These are phyloP conservation scores for Candida peoriensis DNA, from an alignment of 805 yeast genomes.

Conservation along the genomic window DNA sequence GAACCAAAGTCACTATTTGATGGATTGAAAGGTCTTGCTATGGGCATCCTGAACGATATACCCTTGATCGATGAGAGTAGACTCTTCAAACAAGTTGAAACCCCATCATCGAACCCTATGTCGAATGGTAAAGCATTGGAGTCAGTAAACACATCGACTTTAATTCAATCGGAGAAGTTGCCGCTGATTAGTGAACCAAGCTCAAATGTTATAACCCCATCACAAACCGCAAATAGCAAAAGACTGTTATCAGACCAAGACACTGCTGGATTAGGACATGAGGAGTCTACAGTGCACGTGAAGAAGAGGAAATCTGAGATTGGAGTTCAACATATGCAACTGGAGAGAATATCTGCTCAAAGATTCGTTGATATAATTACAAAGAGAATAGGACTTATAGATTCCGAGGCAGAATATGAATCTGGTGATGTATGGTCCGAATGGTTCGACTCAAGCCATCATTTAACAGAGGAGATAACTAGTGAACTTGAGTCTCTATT, in stretches of 20 bases:
- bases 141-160: too few relatives aligned
- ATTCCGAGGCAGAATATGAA: constrained; percentile 24
- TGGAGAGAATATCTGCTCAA: constrained; percentile 10
- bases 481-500: constrained; percentile 20
- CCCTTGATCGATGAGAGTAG: too few relatives aligned
- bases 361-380: constrained; percentile 9
- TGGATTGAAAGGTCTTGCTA: too few relatives aligned
- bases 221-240: neutral
- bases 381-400: constrained; percentile 17
- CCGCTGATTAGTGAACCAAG: neutral
- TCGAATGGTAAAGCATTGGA: too few relatives aligned
- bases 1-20: too few relatives aligned
- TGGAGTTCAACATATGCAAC: constrained; percentile 12
- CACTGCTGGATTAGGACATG: too few relatives aligned
- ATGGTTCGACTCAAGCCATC: constrained; percentile 15
- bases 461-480: constrained; percentile 18
- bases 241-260: too few relatives aligned
- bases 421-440: constrained; percentile 23
- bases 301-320: constrained; percentile 18
- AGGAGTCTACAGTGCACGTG: neutral
- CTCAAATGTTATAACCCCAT: neutral
- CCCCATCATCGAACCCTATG: too few relatives aligned
- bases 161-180: too few relatives aligned
- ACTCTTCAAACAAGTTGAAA: too few relatives aligned
- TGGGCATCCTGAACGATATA: too few relatives aligned